Evolutionary conservation across 1,284 basidiomycete species (phyloP), one percentile per base, ranked within the genome.

Genomic region (Sporisorium reilianum): DNA sequence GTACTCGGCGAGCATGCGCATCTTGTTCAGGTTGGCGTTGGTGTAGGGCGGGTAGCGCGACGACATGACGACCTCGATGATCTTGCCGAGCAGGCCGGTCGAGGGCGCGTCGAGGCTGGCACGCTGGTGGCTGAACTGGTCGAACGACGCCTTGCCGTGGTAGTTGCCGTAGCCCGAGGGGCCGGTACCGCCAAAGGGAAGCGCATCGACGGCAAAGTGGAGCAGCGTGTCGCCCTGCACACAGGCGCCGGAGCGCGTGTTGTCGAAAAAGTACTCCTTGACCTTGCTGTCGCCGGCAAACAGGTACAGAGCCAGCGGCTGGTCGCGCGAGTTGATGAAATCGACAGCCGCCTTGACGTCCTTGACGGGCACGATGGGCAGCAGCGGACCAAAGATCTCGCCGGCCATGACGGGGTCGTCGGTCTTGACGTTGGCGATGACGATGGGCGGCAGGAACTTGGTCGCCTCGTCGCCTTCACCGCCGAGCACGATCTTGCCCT

Each of bases 321-420:
- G 90, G 59, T 92, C 91, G 48, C 90, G 79, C 20, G 70, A 70
- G 67, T 85, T 84, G 73, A 86, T 80, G 45, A 84, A 84, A 36
- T 79, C 65, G 30, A 85, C 74, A 2, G 80, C 83, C 14, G 75
- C 66, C 48, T 79, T 58, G 40, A 81, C 57, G 41, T 75, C 58
- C 56, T 89, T 88, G 20, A 95, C 90, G 0, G 92, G 89, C 0
- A 96, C 87, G 55, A 97, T 88, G 7, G 93, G 91, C 22, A 96
- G 86, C 8, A 92, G 82, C 0, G 91, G 91, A 0, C 90, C 91
- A 80, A 92, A 94, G 91, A 84, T 89, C 88, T 89, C 94, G 89
- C 72, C 94, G 81, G 2, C 89, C 89, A 83, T 94, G 48, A 85
- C 58, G 10, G 80, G 41, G 55, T 87, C 92, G 66, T 90, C 89